Evolutionary conservation across 2,329 filamentous ascomycete genomes (phyloP).

Genomic region (Calonectria pauciramosa): DNA sequence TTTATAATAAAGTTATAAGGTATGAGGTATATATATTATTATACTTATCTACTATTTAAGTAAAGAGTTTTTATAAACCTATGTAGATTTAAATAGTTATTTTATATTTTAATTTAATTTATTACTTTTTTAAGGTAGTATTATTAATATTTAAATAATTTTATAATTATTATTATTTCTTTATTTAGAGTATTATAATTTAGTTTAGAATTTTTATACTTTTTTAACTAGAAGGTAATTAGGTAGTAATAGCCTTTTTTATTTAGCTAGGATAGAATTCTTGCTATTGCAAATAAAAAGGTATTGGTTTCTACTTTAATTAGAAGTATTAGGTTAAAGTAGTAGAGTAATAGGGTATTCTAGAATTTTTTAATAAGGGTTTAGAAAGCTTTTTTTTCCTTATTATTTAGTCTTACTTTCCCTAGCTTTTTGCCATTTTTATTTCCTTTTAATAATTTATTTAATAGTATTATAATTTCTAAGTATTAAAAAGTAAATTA

Average conservation of each 20-base stretch:
- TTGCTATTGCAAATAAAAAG: background rate
- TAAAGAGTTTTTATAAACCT: background rate
- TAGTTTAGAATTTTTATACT: background rate
- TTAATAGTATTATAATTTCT: background rate
- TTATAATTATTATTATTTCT: background rate
- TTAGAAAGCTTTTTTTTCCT: background rate
- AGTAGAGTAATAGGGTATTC: background rate
- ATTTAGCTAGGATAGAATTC: no score
- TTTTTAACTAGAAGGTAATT: background rate
- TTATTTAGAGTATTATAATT: background rate
- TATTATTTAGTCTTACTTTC: background rate
- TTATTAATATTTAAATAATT: background rate
- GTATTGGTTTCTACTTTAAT: no score
- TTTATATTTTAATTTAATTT: no score
- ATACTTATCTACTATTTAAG: background rate
- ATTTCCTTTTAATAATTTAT: background rate
- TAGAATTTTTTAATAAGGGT: background rate
- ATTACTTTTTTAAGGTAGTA: background rate
- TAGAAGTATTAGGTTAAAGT: background rate
- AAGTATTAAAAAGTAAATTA: slow-evolving; percentile 6
- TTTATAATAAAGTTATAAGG: background rate
- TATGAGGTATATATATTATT: background rate
- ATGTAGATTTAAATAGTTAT: background rate
- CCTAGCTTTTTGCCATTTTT: background rate
- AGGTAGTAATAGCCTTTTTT: no score